Conservation (phyloP, 2,329 filamentous ascomycete genomes). For the Apiospora hydei region DNA sequence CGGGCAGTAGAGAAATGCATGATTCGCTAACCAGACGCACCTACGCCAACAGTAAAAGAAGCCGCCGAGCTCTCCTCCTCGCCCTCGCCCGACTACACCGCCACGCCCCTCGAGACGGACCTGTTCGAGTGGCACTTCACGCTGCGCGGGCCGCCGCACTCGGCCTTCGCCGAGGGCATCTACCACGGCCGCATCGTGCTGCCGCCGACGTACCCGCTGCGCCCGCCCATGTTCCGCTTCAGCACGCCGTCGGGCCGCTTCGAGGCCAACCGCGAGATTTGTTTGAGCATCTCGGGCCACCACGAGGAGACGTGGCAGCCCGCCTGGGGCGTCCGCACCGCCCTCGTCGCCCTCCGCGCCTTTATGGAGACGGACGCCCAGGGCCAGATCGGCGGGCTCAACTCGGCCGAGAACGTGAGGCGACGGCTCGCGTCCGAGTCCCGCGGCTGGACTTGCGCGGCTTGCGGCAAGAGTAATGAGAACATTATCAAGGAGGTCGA, state of each 20-base stretch:
- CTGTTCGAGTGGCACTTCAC: conserved; percentile 99
- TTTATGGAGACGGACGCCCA: conserved; percentile 93
- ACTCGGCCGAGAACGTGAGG: conserved; percentile 73
- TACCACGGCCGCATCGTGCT: conserved; percentile 97
- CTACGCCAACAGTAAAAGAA: conserved; percentile 73
- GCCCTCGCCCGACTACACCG: conserved; percentile 86
- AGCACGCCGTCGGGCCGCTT: conserved; percentile 90
- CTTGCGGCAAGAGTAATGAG: conserved; percentile 74
- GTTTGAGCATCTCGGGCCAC: conserved; percentile 89
- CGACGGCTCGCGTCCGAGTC: conserved; percentile 74
- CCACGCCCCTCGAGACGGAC: conserved; percentile 84
- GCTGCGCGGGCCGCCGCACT: conserved; percentile 84
- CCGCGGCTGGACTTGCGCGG: conserved; percentile 69
- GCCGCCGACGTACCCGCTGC: conserved; percentile 87
- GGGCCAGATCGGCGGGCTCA: conserved; percentile 90
- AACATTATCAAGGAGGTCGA: conserved; percentile 78
- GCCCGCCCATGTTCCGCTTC: conserved; percentile 95
- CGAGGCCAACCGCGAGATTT: conserved; percentile 96
- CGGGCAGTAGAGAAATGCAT: neutral
- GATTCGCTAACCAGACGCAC: conserved; percentile 37
- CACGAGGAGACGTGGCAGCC: conserved; percentile 99
- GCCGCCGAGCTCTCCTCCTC: conserved; percentile 82
- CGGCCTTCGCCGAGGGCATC: conserved; percentile 80
- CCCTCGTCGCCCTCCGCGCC: conserved; percentile 77
- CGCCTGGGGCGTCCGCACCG: conserved; percentile 94